These are phyloP conservation scores for Aspergillus aculeatinus DNA, from an alignment of 2,329 filamentous ascomycete species.

Conservation along the genomic window DNA sequence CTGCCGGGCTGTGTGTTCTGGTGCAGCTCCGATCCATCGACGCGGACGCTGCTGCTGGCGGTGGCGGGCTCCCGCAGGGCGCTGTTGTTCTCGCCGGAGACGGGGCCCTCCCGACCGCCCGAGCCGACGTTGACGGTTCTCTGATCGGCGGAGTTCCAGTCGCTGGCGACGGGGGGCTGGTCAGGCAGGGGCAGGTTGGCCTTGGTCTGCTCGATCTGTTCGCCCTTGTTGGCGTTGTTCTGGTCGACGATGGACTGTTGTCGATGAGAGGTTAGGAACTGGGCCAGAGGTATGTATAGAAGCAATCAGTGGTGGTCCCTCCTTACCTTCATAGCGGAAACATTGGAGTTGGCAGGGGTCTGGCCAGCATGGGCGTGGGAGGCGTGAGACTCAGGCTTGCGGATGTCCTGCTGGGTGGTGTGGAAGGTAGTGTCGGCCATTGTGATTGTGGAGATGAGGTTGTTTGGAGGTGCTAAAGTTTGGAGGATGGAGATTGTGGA, in stretches of 20 bases:
- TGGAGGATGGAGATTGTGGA: not conserved
- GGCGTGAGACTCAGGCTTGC: conserved; percentile 47
- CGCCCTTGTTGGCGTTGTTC: conserved; percentile 52
- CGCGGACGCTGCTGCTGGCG: conserved; percentile 53
- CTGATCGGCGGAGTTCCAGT: conserved; percentile 73
- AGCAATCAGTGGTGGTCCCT: not conserved
- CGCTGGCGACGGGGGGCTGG: conserved; percentile 70
- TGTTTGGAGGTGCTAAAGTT: not conserved
- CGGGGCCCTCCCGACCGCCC: conserved; percentile 55
- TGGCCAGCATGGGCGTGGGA: conserved; percentile 43
- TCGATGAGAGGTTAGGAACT: not conserved
- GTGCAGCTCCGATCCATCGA: conserved; percentile 53
- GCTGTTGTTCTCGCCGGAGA: conserved; percentile 49
- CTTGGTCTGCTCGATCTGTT: conserved; percentile 66
- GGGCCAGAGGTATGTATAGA: not conserved
- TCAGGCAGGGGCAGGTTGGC: conserved; percentile 77
- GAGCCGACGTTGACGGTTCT: conserved; percentile 69
- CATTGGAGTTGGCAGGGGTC: conserved; percentile 45
- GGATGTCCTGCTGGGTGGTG: conserved; percentile 50
- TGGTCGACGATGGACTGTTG: conserved; percentile 41
- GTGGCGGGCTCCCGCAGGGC: conserved; percentile 62
- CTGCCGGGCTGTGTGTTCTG: conserved; percentile 48
- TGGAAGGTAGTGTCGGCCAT: conserved; percentile 43
- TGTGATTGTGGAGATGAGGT: conserved; percentile 2
- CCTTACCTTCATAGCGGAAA: conserved; percentile 49